Conservation (phyloP, 148 eudicot species). For the Rhododendron kiyosumense region DNA sequence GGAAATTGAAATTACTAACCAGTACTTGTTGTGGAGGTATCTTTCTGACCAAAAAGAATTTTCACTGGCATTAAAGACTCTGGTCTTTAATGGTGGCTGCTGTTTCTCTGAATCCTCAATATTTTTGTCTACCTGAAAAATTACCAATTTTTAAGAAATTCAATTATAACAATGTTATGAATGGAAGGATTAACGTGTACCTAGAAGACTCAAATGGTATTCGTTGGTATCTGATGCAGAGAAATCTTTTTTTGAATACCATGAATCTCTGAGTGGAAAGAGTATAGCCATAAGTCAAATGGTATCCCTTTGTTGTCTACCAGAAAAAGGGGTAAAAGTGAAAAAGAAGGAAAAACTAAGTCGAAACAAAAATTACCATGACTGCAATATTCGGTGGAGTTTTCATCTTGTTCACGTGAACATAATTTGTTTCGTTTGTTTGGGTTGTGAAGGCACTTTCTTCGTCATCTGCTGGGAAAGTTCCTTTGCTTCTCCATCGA, state of each 20-base stretch:
- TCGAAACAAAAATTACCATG: constrained; percentile 27
- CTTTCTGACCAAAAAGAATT: constrained; percentile 16
- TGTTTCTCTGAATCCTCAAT: constrained; percentile 21
- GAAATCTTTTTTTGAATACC: background rate
- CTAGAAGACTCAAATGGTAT: background rate
- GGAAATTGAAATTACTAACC: constrained; percentile 42
- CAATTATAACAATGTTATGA: background rate
- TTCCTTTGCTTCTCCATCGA: constrained; percentile 31
- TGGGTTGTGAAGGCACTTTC: constrained; percentile 11
- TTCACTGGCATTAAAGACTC: constrained; percentile 10
- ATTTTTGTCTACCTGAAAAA: constrained; percentile 40
- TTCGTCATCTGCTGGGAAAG: constrained; percentile 25
- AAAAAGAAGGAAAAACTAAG: background rate
- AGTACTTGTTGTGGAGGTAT: constrained; percentile 14
- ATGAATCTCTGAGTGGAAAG: background rate
- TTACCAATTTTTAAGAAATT: background rate
- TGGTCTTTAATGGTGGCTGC: constrained; percentile 15
- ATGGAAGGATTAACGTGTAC: background rate
- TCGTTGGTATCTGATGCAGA: background rate
- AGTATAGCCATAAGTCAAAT: background rate
- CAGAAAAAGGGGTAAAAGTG: background rate
- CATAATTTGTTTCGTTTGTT: constrained; percentile 16
- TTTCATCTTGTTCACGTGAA: constrained; percentile 15
- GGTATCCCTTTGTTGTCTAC: background rate
- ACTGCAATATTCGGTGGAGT: constrained; percentile 21